These are phyloP conservation scores for Furcasterigmium sp. DNA, from an alignment of 2,329 filamentous ascomycete species.

Conservation along the genomic window DNA sequence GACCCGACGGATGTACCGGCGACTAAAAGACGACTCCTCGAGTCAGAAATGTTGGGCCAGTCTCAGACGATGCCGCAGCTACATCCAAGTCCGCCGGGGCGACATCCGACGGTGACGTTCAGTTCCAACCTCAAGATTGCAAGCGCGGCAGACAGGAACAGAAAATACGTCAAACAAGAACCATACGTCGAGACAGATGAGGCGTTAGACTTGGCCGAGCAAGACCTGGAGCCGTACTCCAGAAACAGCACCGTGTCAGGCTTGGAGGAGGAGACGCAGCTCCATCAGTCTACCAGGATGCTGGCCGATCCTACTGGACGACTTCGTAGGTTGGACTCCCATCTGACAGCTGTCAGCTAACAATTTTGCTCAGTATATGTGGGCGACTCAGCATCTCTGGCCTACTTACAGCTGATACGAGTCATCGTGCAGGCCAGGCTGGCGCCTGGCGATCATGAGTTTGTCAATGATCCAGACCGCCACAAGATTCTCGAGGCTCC, in stretches of 20 bases:
- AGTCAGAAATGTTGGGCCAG: neutral
- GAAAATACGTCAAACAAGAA: slow-evolving; percentile 6
- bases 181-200: slow-evolving; percentile 7
- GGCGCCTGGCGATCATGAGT: slow-evolving; percentile 49
- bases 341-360: too few relatives aligned
- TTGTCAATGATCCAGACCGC: slow-evolving; percentile 51
- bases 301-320: slow-evolving; percentile 53
- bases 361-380: slow-evolving; percentile 59
- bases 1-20: neutral
- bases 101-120: slow-evolving; percentile 5
- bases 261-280: slow-evolving; percentile 49
- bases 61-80: neutral
- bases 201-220: slow-evolving; percentile 3
- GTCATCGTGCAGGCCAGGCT: slow-evolving; percentile 52
- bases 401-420: slow-evolving; percentile 55
- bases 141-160: slow-evolving; percentile 5
- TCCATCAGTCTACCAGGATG: slow-evolving; percentile 52
- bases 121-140: slow-evolving; percentile 5
- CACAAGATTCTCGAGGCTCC: slow-evolving; percentile 52
- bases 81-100: slow-evolving; percentile 6
- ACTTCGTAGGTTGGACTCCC: slow-evolving; percentile 40
- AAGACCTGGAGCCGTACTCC: slow-evolving; percentile 16
- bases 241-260: slow-evolving; percentile 34
- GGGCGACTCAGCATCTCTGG: slow-evolving; percentile 58
- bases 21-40: slow-evolving; percentile 10